phyloP scores from a whole-genome alignment of 805 yeast genomes.

The Saturnispora halmiae region DNA sequence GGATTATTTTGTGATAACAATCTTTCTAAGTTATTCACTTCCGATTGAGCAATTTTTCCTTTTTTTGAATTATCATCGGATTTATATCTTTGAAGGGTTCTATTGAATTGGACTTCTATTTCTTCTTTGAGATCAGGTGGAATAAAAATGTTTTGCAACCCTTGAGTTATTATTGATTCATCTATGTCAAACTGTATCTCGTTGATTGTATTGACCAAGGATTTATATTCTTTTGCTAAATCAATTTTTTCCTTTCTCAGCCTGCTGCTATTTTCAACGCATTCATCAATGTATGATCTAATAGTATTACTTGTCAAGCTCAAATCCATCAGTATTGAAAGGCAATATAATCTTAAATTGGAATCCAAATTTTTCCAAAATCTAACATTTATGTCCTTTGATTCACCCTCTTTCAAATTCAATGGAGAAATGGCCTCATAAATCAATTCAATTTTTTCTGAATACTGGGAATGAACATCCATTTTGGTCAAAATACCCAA shows the following conservation, averaged over 20 bases:
- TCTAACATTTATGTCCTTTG: constrained; percentile 2
- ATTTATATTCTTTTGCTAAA: constrained; percentile 49
- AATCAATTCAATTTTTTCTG: constrained; percentile 40
- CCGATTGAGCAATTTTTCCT: constrained; percentile 18
- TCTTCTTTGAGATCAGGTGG: constrained; percentile 11
- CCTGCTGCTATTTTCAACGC: constrained; percentile 53
- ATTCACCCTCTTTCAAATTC: constrained; percentile 21
- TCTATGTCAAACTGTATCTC: constrained; percentile 23
- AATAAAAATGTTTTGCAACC: constrained; percentile 5
- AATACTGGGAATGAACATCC: constrained; percentile 48
- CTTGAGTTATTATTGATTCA: constrained; percentile 16
- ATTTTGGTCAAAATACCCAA: constrained; percentile 62
- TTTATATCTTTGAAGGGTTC: constrained; percentile 8
- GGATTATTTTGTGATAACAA: constrained; percentile 34
- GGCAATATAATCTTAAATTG: constrained; percentile 8
- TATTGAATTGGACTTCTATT: constrained; percentile 8
- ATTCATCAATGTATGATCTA: constrained; percentile 55
- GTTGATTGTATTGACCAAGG: constrained; percentile 33
- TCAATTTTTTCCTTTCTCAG: constrained; percentile 63
- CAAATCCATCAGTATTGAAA: constrained; percentile 57
- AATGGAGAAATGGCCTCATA: constrained; percentile 50
- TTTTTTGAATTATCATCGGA: constrained; percentile 17
- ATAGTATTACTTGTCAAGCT: constrained; percentile 50
- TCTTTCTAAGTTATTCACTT: constrained; percentile 29
- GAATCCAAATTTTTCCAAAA: constrained; percentile 7